phyloP scores from a whole-genome alignment of 2,329 filamentous ascomycete genomes.

The Metarhizium brunneum region DNA sequence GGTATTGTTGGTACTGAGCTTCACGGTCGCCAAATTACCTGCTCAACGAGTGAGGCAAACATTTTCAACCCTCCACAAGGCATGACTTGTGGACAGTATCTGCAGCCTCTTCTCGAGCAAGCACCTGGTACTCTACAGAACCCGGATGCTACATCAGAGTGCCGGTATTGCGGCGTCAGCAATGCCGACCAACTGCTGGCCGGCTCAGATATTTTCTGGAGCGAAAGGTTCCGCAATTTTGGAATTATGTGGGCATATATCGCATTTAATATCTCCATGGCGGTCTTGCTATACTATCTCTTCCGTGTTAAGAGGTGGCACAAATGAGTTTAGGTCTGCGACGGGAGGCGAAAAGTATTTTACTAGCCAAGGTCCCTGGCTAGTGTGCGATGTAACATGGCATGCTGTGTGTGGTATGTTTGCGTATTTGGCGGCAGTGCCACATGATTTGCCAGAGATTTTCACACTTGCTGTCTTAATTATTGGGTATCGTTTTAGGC shows the following conservation, averaged over 20 bases:
- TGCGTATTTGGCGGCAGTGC: too few relatives aligned
- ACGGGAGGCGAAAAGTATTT: neutral
- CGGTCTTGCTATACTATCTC: conserved; percentile 53
- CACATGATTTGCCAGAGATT: too few relatives aligned
- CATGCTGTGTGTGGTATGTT: too few relatives aligned
- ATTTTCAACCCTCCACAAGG: conserved; percentile 55
- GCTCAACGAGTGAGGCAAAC: conserved; percentile 47
- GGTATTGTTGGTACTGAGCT: conserved; percentile 61
- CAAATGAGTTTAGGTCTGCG: neutral
- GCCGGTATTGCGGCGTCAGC: conserved; percentile 57
- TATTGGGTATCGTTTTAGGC: too few relatives aligned
- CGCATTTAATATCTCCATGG: conserved; percentile 50
- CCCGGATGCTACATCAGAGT: conserved; percentile 42
- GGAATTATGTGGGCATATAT: conserved; percentile 62
- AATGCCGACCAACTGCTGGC: conserved; percentile 53
- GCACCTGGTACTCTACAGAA: conserved; percentile 54
- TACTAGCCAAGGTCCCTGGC: neutral
- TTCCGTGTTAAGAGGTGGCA: conserved; percentile 41
- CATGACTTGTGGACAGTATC: conserved; percentile 55
- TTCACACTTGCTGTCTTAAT: too few relatives aligned
- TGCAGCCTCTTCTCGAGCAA: conserved; percentile 41
- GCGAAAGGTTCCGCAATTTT: conserved; percentile 58
- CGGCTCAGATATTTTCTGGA: conserved; percentile 36
- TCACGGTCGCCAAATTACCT: conserved; percentile 41
- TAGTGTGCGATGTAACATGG: neutral